phyloP scores from a whole-genome alignment of 23 red algal species.

The Cyanidiococcus yangmingshanensis region DNA sequence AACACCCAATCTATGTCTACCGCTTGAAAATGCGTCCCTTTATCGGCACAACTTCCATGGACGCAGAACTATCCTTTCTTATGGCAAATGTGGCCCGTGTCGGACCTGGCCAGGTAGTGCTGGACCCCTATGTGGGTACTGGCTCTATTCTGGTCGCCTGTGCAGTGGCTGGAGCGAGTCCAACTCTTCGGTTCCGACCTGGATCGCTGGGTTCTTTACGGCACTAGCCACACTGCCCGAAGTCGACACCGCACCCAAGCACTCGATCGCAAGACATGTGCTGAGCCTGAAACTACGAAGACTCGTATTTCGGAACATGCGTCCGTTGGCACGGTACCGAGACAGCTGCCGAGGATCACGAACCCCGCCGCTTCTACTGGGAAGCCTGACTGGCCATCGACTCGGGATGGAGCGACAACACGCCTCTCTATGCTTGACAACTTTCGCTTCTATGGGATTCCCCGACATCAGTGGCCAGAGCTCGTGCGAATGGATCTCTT shows the following conservation, averaged over 20 bases:
- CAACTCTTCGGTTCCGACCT: slow-evolving; percentile 65
- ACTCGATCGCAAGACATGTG: background rate
- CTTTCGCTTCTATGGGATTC: slow-evolving; percentile 71
- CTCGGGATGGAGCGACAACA: background rate
- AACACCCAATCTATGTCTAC: slow-evolving; percentile 13
- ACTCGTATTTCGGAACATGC: background rate
- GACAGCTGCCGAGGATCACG: too few species aligned
- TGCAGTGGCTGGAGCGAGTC: slow-evolving; percentile 44
- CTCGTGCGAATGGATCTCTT: slow-evolving; percentile 62
- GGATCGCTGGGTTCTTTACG: slow-evolving; percentile 52
- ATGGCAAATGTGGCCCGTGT: slow-evolving; percentile 88
- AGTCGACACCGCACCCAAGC: background rate
- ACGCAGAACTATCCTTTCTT: slow-evolving; percentile 92
- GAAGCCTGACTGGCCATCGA: background rate
- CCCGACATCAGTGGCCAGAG: slow-evolving; percentile 33
- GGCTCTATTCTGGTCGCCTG: slow-evolving; percentile 65
- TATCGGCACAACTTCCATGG: slow-evolving; percentile 92
- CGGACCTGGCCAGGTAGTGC: slow-evolving; percentile 37
- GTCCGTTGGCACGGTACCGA: too few species aligned
- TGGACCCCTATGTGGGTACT: slow-evolving; percentile 89
- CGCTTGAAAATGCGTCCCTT: slow-evolving; percentile 44
- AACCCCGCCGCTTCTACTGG: background rate
- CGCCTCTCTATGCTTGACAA: slow-evolving; percentile 41
- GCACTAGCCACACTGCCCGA: slow-evolving; percentile 21
- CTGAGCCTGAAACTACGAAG: background rate